Base-by-base conservation (phyloP, 805 yeast species). In the Kluyveromyces dobzhanskii region DNA sequence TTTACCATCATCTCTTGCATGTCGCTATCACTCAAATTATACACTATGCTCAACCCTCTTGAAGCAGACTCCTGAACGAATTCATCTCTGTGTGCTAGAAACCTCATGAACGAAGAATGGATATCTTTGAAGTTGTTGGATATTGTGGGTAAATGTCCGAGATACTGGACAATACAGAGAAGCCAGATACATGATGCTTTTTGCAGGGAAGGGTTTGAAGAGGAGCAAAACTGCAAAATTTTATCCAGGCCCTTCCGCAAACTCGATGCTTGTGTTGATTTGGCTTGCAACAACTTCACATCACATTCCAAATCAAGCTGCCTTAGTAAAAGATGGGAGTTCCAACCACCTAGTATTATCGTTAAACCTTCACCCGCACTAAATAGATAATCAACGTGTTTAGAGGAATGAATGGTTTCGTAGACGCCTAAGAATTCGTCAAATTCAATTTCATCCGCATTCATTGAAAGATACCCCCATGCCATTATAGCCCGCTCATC, bases 41-140 rank as follows among this genome's bases (percentile, higher is more conserved):
- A 90, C 4, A 87, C 72, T 13, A 88, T 64, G 46, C 88, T 76
- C 38, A 90, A 67, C 3, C 97, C 98, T 48, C 94, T 70, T 0
- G 95, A 78, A 0, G 97, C 96, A 10, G 92, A 74, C 44, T 90
- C 97, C 54, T 90, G 97, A n/a, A 87, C 68, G 14, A 87, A 60
- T 23, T 88, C 96, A 54, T 90, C 96, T 37, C 79, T 66, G 45
- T 83, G 92, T 0, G 85, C 78, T 40, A 90, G 65, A 52, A 85
- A 84, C 43, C 73, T 70, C 83, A 86, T 77, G 50, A 90, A 88
- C 1, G 81, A 64, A 3, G 72, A 53, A 56, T 90, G 96, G 31
- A 87, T 75, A 17, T 72, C 72, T n/a, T 75, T 62, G 0, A 85
- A 66, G 4, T 61, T 62, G 0, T 53, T 60, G 17, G 53, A 51